These are phyloP conservation scores for Penicillium corylophilum DNA, from an alignment of 2,329 filamentous ascomycete genomes.

Conservation along the genomic window DNA sequence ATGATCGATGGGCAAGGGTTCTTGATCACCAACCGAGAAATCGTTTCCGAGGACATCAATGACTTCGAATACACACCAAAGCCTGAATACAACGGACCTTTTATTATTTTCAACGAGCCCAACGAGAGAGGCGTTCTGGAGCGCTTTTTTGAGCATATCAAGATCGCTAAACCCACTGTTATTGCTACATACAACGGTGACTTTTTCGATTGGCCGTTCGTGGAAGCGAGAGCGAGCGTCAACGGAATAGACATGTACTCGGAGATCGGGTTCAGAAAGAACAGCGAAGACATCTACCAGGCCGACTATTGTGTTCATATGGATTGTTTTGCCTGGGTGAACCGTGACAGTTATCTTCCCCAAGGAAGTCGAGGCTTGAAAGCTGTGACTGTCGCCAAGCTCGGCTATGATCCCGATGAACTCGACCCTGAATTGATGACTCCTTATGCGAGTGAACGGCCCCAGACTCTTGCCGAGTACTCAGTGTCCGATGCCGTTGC, in stretches of 20 bases:
- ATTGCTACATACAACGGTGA: conserved; percentile 99
- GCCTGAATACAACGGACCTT: conserved; percentile 90
- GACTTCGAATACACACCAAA: conserved; percentile 99
- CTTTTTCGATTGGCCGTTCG: conserved; percentile 99
- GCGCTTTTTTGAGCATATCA: conserved; percentile 92
- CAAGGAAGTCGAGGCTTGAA: conserved; percentile 97
- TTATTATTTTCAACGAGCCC: conserved; percentile 98
- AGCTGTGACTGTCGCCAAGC: conserved; percentile 94
- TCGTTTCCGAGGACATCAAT: conserved; percentile 93
- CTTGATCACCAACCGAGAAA: conserved; percentile 94
- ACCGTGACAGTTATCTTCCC: conserved; percentile 94
- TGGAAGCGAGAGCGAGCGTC: conserved; percentile 87
- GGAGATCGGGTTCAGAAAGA: conserved; percentile 95
- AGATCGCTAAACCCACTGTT: conserved; percentile 89
- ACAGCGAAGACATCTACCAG: conserved; percentile 93
- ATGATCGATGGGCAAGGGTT: conserved; percentile 99
- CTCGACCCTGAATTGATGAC: conserved; percentile 98
- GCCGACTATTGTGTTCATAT: conserved; percentile 96
- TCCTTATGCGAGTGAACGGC: conserved; percentile 78
- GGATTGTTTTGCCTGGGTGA: conserved; percentile 99
- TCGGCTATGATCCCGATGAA: conserved; percentile 97
- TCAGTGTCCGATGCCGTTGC: conserved; percentile 98
- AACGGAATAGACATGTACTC: conserved; percentile 99
- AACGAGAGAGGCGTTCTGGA: conserved; percentile 86
- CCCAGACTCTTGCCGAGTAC: conserved; percentile 93